Conservation (phyloP, 345 rosid genomes). For the Lepidium didymum region DNA sequence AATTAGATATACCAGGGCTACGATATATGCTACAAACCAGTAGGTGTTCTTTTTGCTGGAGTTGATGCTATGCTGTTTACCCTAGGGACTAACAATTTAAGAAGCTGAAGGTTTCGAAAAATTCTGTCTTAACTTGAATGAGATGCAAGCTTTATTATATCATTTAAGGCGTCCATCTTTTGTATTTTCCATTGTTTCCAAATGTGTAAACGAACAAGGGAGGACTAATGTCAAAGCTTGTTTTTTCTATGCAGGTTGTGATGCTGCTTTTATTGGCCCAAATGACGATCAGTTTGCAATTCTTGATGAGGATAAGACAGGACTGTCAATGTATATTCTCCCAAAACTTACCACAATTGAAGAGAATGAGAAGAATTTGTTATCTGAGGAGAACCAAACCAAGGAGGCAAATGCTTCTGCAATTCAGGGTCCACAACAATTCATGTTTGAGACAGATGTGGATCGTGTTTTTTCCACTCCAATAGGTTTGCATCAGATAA, state of each 20-base stretch:
- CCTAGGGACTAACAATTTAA: not conserved
- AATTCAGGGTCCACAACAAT: slow-evolving; percentile 71
- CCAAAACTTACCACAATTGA: slow-evolving; percentile 58
- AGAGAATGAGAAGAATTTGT: slow-evolving; percentile 49
- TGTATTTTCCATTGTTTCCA: not conserved
- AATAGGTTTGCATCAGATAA: slow-evolving; percentile 50
- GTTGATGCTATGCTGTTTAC: not conserved
- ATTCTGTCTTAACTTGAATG: not conserved
- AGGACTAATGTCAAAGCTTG: not conserved
- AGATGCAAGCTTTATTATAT: not conserved
- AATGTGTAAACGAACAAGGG: not conserved
- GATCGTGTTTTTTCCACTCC: slow-evolving; percentile 94
- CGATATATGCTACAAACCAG: slow-evolving; percentile 8
- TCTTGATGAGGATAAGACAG: slow-evolving; percentile 93
- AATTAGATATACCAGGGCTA: not conserved
- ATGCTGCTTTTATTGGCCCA: slow-evolving; percentile 90
- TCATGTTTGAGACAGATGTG: slow-evolving; percentile 86
- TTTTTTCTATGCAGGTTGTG: slow-evolving; percentile 47
- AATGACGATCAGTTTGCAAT: slow-evolving; percentile 82
- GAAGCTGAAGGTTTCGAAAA: not conserved
- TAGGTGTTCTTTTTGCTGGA: slow-evolving; percentile 10
- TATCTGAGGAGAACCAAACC: slow-evolving; percentile 50
- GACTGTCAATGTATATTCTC: slow-evolving; percentile 63
- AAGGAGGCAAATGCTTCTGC: slow-evolving; percentile 52
- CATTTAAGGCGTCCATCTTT: not conserved